Base-by-base conservation (phyloP, 805 yeast species). In the Cyberlindnera maritima region DNA sequence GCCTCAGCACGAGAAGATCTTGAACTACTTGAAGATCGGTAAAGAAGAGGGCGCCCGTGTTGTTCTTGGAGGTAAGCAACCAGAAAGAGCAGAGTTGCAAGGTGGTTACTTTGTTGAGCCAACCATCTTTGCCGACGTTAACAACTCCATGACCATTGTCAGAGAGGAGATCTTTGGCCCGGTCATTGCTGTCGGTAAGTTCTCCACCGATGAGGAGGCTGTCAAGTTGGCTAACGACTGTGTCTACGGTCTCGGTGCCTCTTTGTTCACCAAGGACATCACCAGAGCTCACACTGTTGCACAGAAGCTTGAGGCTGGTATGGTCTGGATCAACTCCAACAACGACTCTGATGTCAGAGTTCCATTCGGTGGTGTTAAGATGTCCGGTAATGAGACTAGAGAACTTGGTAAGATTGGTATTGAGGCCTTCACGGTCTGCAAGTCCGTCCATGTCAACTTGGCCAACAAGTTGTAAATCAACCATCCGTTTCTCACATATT, bases 331-430 rank as follows among this genome's bases (percentile, higher is more conserved):
- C 57, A 80, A 80, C 63, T 72, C 81, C 1, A 77, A 79, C 53
- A 80, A 80, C 58, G 81, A 77, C 49, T 71, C 76, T 11, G 80
- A 79, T 55, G 66, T 72, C 43, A 76, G 76, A 61, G 68, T 77
- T 50, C 88, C 88, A 44, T 83, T 83, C 53, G 88, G 88, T 40
- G 88, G 88, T 60, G 81, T 80, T 33, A 83, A 83, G 63, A 70
- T 74, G 74, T 71, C 79, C 60, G 88, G 88, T 56, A 70, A 79
- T 47, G 86, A 87, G 40, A 52, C 55, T 40, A 74, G 87, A 63
- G 88, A 83, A 63, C 69, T 82, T 48, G 88, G 88, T 32, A 77
- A 78, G 52, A 79, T 81, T 56, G 87, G 86, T n/a, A 63, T 82
- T 46, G 70, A 71, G 36, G 72, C 75, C 61, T 83, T 80, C 65